Evolutionary conservation across 805 yeast species (phyloP).

Genomic region (Wickerhamiella occidentalis): DNA sequence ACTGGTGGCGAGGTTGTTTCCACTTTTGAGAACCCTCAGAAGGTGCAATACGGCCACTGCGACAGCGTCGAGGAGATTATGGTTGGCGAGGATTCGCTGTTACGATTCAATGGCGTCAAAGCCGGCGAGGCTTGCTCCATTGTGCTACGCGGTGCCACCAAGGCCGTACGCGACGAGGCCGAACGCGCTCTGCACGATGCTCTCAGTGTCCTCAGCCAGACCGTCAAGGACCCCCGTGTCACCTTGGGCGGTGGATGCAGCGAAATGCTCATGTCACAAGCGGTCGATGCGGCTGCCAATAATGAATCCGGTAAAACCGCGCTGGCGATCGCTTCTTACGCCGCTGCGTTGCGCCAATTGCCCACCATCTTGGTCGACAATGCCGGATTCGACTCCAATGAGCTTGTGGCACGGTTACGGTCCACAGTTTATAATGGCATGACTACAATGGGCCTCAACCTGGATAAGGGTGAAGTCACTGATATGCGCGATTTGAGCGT

Average conservation of each 20-base stretch:
- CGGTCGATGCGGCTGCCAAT: slow-evolving; percentile 86
- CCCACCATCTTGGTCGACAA: slow-evolving; percentile 95
- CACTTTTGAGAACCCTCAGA: slow-evolving; percentile 85
- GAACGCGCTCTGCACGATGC: slow-evolving; percentile 97
- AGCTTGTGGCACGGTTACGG: slow-evolving; percentile 78
- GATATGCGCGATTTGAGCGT: slow-evolving; percentile 92
- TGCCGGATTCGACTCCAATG: slow-evolving; percentile 93
- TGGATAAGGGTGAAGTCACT: slow-evolving; percentile 70
- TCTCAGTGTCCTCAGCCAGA: slow-evolving; percentile 84
- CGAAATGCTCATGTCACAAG: slow-evolving; percentile 93
- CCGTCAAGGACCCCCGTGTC: slow-evolving; percentile 83
- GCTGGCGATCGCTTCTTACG: slow-evolving; percentile 88
- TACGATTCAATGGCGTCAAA: slow-evolving; percentile 88
- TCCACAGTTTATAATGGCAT: slow-evolving; percentile 86
- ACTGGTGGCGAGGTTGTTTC: slow-evolving; percentile 98
- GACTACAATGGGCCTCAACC: slow-evolving; percentile 81
- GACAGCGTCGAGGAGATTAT: slow-evolving; percentile 80
- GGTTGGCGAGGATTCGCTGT: slow-evolving; percentile 84
- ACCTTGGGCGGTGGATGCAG: slow-evolving; percentile 93
- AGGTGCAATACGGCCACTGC: slow-evolving; percentile 77
- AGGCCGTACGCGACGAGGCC: slow-evolving; percentile 90
- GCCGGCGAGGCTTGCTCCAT: slow-evolving; percentile 95
- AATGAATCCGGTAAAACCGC: slow-evolving; percentile 88
- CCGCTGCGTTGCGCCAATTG: slow-evolving; percentile 82
- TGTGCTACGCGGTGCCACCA: slow-evolving; percentile 94